Conservation (phyloP, 202 grass and related monocot species). For the Bolboschoenoplectus hybrid region DNA sequence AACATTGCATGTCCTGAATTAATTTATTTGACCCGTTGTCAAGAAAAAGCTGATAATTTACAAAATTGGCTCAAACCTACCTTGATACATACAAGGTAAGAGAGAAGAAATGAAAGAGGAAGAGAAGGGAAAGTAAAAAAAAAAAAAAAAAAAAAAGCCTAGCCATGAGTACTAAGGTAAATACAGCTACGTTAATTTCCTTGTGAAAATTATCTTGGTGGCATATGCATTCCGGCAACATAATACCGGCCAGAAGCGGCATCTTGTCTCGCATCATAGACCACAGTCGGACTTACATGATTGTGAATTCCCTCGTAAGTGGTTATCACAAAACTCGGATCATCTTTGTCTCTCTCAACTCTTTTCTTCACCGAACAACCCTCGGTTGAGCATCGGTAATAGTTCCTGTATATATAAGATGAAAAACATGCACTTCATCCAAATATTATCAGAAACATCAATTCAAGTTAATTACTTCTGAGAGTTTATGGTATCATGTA, state of each 20-base stretch:
- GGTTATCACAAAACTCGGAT: conserved; percentile 70
- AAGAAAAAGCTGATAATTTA: conserved; percentile 4
- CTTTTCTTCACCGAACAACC: conserved; percentile 94
- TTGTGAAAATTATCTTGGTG: conserved; percentile 7
- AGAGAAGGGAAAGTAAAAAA: not conserved
- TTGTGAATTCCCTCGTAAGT: conserved; percentile 90
- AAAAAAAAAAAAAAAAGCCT: not conserved
- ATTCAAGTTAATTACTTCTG: too few relatives aligned
- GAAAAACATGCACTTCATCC: not conserved
- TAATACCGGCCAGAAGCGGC: conserved; percentile 68
- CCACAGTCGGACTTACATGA: conserved; percentile 55
- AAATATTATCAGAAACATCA: not conserved
- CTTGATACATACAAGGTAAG: not conserved
- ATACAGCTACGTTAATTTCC: conserved; percentile 35
- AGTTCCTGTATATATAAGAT: conserved; percentile 58
- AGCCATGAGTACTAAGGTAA: conserved; percentile 6
- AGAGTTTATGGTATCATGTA: too few relatives aligned
- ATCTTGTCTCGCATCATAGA: conserved; percentile 75
- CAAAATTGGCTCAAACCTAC: conserved; percentile 6
- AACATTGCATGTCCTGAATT: not conserved
- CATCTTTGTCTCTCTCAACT: conserved; percentile 74
- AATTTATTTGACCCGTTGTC: not conserved
- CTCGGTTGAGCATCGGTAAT: conserved; percentile 87
- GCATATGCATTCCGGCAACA: conserved; percentile 60
- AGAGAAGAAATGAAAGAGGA: not conserved